Base-by-base conservation (phyloP, 2,329 filamentous ascomycete species). In the Gaeumannomyces tritici region DNA sequence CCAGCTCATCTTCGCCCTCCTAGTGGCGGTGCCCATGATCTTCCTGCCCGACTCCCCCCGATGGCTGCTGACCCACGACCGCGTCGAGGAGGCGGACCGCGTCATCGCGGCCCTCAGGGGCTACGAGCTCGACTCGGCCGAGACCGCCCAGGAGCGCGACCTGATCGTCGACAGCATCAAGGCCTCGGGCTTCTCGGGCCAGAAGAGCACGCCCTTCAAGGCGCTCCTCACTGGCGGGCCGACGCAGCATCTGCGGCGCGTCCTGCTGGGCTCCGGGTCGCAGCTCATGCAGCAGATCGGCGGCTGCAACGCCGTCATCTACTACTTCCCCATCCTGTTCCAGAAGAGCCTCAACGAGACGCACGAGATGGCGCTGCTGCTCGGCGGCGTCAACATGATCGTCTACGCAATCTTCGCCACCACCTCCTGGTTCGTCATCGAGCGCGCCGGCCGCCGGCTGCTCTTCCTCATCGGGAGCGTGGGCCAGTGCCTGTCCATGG, bases 231-330 rank as follows among this genome's bases (percentile, higher is more conserved):
- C 83, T 1, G 78, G 79, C 59, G 85, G 85, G 65, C 86, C 84
- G 73, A 87, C 83, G 0, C 86, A 89, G 72, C 84, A 88, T 68
- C 82, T 87, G 74, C 81, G 86, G 12, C 80, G 86, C 42, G 85
- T 88, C 79, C 66, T 87, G 60, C 78, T 89, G 7, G 85, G 84
- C 35, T 60, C 59, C 74, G 84, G 35, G 11, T 79, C 79, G 6
- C 84, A 88, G 71, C 75, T 87, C 56, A 84, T 87, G 78, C 85
- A 87, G 69, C 85, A 88, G 66, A 74, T 86, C 9, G 80, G 51
- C 24, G 83, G 82, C 0, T 84, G 81, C 72, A 83, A 83, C 65
- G 80, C 83, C 1, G 77, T 87, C 69, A 82, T 83, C 63, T 71
- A 70, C 62, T 72, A 69, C 61, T 67, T 69, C 18, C 67, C 71